phyloP scores from a whole-genome alignment of 2,329 filamentous ascomycete genomes.

The Diaporthe sp. region DNA sequence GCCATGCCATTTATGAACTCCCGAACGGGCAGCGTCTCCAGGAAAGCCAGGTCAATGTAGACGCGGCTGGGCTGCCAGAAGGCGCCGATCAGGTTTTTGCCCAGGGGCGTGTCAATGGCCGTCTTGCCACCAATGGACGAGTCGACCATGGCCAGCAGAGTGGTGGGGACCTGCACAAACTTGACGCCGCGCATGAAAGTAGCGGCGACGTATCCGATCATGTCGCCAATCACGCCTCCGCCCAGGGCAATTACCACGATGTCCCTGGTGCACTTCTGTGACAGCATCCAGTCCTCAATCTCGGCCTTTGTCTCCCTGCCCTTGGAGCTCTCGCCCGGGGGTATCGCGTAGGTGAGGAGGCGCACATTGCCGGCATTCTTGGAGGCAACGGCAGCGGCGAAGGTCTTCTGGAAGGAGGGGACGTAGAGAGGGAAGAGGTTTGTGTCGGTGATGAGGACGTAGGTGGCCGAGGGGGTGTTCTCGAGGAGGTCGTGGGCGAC shows the following conservation, averaged over 20 bases:
- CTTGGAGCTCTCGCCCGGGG: conserved; percentile 94
- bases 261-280: conserved; percentile 92
- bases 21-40: conserved; percentile 88
- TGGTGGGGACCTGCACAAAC: conserved; percentile 97
- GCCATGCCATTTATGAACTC: conserved; percentile 99
- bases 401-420: conserved; percentile 78
- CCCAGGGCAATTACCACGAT: conserved; percentile 95
- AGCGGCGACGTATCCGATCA: conserved; percentile 97
- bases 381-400: conserved; percentile 60
- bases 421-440: conserved; percentile 88
- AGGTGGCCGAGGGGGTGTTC: conserved; percentile 86
- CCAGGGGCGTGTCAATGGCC: conserved; percentile 94
- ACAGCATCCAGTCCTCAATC: conserved; percentile 97
- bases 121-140: conserved; percentile 99
- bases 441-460: conserved; percentile 96
- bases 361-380: conserved; percentile 61
- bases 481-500: conserved; percentile 84
- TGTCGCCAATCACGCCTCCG: conserved; percentile 96
- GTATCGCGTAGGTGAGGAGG: conserved; percentile 86
- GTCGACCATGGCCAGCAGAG: conserved; percentile 96
- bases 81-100: conserved; percentile 94
- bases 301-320: conserved; percentile 92
- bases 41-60: conserved; percentile 92
- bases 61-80: conserved; percentile 97
- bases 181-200: conserved; percentile 98